Evolutionary conservation across 2,329 filamentous ascomycete genomes (phyloP).

Genomic region (Sporothrix pallida): DNA sequence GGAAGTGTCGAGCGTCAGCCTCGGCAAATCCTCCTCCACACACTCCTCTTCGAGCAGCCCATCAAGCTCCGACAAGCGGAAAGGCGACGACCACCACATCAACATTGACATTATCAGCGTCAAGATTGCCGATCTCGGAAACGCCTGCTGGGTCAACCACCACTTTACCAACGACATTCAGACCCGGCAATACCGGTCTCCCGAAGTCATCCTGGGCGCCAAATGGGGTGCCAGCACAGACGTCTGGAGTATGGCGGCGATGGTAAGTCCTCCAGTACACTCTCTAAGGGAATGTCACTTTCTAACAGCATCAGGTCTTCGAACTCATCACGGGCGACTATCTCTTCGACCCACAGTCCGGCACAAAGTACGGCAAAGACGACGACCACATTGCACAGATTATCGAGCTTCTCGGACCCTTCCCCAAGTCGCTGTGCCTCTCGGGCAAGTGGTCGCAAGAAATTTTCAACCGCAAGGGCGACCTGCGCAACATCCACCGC

Average conservation of each 20-base stretch:
- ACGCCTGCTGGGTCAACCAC: conserved; percentile 98
- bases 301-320: conserved; percentile 69
- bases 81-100: conserved; percentile 60
- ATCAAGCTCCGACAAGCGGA: conserved; percentile 64
- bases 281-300: not conserved
- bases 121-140: conserved; percentile 97
- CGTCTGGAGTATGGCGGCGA: conserved; percentile 99
- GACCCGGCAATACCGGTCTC: conserved; percentile 94
- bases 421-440: conserved; percentile 89
- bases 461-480: conserved; percentile 97
- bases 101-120: conserved; percentile 84
- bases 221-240: conserved; percentile 99
- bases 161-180: conserved; percentile 99
- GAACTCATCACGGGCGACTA: conserved; percentile 98
- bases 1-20: conserved; percentile 92
- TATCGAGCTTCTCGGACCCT: conserved; percentile 91
- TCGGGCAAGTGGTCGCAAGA: conserved; percentile 97
- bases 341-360: conserved; percentile 96
- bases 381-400: conserved; percentile 99
- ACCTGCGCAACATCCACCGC: conserved; percentile 95
- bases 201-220: conserved; percentile 92
- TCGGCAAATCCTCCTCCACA: conserved; percentile 68
- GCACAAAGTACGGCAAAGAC: conserved; percentile 98
- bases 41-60: conserved; percentile 16
- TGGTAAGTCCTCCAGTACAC: conserved; percentile 66